Conservation (phyloP, 805 yeast genomes). For the Saccharomycopsis sp. region DNA sequence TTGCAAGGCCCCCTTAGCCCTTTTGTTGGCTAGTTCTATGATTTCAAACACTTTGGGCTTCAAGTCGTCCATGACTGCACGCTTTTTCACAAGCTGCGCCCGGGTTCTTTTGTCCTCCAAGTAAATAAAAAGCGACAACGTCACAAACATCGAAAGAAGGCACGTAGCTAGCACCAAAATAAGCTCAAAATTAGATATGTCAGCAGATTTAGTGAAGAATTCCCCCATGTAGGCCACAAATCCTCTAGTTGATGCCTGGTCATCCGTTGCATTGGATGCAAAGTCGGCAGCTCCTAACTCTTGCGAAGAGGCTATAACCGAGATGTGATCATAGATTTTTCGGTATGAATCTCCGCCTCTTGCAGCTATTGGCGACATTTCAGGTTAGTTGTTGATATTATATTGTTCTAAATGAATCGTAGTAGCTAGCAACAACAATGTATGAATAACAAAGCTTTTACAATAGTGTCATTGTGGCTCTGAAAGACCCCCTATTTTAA, state of each 20-base stretch:
- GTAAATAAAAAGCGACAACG: slow-evolving; percentile 1
- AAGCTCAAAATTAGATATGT: background rate
- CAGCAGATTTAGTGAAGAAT: background rate
- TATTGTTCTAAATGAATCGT: too few relatives aligned
- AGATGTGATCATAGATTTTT: background rate
- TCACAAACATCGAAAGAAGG: background rate
- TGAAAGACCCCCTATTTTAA: too few relatives aligned
- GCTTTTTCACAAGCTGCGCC: slow-evolving; percentile 6
- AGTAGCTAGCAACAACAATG: background rate
- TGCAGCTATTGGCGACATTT: background rate
- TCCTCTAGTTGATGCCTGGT: background rate
- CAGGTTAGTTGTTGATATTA: too few relatives aligned
- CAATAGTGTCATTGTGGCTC: too few relatives aligned
- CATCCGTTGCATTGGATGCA: background rate
- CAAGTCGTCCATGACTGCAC: background rate
- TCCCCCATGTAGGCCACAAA: background rate
- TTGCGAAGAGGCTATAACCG: background rate
- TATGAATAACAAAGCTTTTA: too few relatives aligned
- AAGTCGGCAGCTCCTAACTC: background rate
- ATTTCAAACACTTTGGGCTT: slow-evolving; percentile 7
- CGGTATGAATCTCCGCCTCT: background rate
- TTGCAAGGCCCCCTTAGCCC: background rate
- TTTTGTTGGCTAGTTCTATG: background rate
- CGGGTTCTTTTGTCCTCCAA: slow-evolving; percentile 2
- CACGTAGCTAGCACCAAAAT: slow-evolving; percentile 1